Conservation (phyloP, 2,329 filamentous ascomycete species). For the Aspergillus luchuensis region DNA sequence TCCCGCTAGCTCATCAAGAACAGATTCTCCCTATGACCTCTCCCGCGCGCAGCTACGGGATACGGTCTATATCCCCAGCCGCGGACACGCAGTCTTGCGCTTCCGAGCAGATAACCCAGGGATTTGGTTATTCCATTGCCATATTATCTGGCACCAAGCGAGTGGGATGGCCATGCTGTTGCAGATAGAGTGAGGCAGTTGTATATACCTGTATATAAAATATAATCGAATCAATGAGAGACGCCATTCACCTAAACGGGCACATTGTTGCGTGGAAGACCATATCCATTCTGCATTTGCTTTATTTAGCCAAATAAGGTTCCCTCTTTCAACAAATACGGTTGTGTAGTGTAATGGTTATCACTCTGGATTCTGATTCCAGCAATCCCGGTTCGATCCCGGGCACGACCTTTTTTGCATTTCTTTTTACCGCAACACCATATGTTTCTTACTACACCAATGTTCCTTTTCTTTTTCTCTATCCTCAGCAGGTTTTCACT, state of each 20-base stretch:
- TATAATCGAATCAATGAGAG: neutral
- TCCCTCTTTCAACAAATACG: neutral
- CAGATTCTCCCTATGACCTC: slow-evolving; percentile 26
- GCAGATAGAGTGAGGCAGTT: neutral
- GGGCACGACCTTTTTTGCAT: slow-evolving; percentile 8
- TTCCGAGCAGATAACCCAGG: slow-evolving; percentile 59
- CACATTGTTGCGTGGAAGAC: too few relatives aligned
- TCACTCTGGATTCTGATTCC: slow-evolving; percentile 12
- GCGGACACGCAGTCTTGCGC: slow-evolving; percentile 58
- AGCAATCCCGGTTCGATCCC: slow-evolving; percentile 12
- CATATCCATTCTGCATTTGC: fast-evolving
- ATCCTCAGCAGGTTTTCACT: neutral
- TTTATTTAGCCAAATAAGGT: neutral
- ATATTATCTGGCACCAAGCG: slow-evolving; percentile 55
- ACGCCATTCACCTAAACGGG: neutral
- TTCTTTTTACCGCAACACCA: neutral
- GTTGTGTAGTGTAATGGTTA: slow-evolving; percentile 13
- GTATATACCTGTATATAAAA: neutral
- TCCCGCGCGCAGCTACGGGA: slow-evolving; percentile 52
- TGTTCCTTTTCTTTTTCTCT: neutral
- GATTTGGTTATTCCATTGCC: slow-evolving; percentile 54
- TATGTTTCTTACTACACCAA: neutral
- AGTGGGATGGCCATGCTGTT: slow-evolving; percentile 49
- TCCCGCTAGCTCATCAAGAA: neutral
- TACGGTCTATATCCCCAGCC: slow-evolving; percentile 56